Base-by-base conservation (phyloP, 108 stramenopile genomes). In the Hondaea fermentalgiana region DNA sequence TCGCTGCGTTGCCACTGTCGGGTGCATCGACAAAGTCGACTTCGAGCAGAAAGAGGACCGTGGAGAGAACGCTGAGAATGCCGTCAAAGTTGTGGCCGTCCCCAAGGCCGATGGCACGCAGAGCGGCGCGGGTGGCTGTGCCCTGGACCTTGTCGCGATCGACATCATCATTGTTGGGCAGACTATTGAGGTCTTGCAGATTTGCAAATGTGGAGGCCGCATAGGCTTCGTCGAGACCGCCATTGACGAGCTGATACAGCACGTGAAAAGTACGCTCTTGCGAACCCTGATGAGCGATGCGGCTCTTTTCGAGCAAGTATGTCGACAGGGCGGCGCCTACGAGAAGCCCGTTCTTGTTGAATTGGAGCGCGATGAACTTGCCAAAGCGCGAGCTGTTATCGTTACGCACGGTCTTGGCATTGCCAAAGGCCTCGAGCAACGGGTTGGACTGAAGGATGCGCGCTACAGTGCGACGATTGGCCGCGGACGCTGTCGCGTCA, bases 351-450 rank as follows among this genome's bases (percentile, higher is more conserved):
- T 3, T 5, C 5, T 23, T 21, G 55, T 90, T 53, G 59, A 93
- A 93, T 16, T 88, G 69, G 14, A 94, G 88, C 76, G 91, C 72
- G 14, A 93, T 93, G 88, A 92, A 93, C 88, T 93, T 93, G 5
- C 94, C 94, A 64, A 94, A 94, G 58, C 93, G 92, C 21, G 92
- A 93, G 57, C 90, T 90, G 72, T 94, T 94, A 89, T 90, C 90
- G 91, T 94, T 94, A 43, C 94, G 60, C 51, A 88, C 44, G 19
- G 93, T 94, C 89, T 94, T 93, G 16, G 94, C 94, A 87, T 93
- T 94, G 23, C 94, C 94, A 57, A 94, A 94, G 21, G 92, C 91
- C 87, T 94, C 94, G 42, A 94, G 72, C 12, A 94, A 90, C 87
- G 93, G 92, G 42, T 92, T 92, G 28, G 91, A 92, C 72, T 93